Conservation (phyloP, 1,139 yeast genomes). For the Zygotorulaspora mrakii region DNA sequence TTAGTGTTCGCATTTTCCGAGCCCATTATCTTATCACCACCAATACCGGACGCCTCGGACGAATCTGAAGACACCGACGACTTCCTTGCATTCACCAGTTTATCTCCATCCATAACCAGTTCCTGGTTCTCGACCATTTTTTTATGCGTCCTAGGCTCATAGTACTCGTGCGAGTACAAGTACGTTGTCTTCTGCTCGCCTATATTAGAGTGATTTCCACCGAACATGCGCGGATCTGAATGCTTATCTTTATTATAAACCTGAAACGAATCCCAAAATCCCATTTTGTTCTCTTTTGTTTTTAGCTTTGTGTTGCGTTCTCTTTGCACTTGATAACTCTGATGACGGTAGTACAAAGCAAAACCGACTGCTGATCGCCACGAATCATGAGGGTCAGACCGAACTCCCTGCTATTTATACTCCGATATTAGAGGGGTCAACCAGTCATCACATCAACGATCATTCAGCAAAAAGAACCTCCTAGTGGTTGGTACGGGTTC, state of each 20-base stretch:
- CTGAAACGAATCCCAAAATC: constrained; percentile 33
- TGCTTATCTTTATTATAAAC: constrained; percentile 35
- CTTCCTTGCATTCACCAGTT: constrained; percentile 7
- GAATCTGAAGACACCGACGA: constrained; percentile 11
- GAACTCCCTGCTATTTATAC: not conserved
- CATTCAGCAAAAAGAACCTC: no score
- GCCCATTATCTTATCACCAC: constrained; percentile 5
- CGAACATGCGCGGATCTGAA: constrained; percentile 25
- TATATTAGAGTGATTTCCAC: constrained; percentile 28
- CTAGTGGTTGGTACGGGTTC: no score
- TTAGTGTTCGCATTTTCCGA: constrained; percentile 14
- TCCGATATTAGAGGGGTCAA: no score
- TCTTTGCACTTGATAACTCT: not conserved
- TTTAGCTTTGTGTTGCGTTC: not conserved
- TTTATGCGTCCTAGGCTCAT: constrained; percentile 18
- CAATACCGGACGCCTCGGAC: constrained; percentile 6
- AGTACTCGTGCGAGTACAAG: constrained; percentile 27
- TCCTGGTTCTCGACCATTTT: constrained; percentile 7
- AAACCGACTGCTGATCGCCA: not conserved
- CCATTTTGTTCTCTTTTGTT: constrained; percentile 4
- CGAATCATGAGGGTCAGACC: no score
- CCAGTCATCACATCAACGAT: no score
- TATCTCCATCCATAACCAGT: constrained; percentile 6
- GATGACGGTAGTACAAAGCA: not conserved
- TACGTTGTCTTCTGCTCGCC: constrained; percentile 25